Conservation (phyloP, 768 basidiomycete genomes). For the Mycena alexandri region DNA sequence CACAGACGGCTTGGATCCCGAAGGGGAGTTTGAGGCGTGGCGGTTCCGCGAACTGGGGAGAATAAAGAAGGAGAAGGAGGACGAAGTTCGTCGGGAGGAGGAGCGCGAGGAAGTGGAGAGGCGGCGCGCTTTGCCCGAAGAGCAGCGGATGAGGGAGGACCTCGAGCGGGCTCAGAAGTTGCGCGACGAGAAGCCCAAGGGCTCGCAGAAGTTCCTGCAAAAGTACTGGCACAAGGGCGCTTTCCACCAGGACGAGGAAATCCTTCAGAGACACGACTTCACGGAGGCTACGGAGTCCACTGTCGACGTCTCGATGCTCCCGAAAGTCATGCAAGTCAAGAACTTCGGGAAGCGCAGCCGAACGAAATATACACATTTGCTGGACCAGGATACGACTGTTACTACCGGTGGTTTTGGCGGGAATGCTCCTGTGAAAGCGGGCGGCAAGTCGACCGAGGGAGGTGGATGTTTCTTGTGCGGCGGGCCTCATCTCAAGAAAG, state of each 20-base stretch:
- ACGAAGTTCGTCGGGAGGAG: constrained; percentile 80
- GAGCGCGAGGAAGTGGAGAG: constrained; percentile 94
- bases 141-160: constrained; percentile 92
- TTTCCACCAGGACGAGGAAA: constrained; percentile 97
- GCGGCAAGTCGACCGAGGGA: constrained; percentile 65
- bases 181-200: constrained; percentile 91
- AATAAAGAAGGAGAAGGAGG: constrained; percentile 95
- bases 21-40: constrained; percentile 96
- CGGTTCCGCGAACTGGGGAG: constrained; percentile 92
- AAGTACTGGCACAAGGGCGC: constrained; percentile 99
- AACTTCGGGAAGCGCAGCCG: constrained; percentile 94
- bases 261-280: constrained; percentile 86
- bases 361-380: constrained; percentile 95
- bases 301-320: constrained; percentile 88
- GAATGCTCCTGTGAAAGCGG: constrained; percentile 62
- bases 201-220: constrained; percentile 92
- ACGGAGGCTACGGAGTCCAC: constrained; percentile 92
- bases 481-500: constrained; percentile 93
- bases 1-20: constrained; percentile 92
- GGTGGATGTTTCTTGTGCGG: constrained; percentile 95
- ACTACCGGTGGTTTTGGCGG: constrained; percentile 76
- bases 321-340: constrained; percentile 96
- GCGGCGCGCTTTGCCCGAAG: constrained; percentile 92
- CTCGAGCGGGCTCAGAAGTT: constrained; percentile 85
- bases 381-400: constrained; percentile 92